Percentiles rank a stretch among this genome's conserved stretches.
These are phyloP conservation scores for Phytophthora niederhauseri DNA, from an alignment of 352 stramenopile genomes.

Conservation along the genomic window DNA sequence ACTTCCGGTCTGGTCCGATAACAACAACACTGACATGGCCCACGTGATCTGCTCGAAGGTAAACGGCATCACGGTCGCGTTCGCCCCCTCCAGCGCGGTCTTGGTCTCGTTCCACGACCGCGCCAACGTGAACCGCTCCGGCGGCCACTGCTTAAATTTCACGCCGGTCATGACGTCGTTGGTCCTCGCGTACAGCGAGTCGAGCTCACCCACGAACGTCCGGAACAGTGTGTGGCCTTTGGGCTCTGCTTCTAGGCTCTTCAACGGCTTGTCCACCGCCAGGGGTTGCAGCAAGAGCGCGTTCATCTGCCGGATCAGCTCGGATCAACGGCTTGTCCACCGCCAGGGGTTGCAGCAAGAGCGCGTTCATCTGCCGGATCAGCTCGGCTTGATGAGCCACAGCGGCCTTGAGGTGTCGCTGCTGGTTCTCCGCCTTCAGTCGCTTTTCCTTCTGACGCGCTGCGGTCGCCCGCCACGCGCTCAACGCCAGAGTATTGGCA, in stretches of 20 bases:
- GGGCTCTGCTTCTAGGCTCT: background rate
- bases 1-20: background rate
- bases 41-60: conserved; percentile 9
- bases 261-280: background rate
- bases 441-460: conserved; percentile 29
- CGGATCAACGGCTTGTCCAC: background rate
- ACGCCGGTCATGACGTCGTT: conserved; percentile 11
- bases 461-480: conserved; percentile 21
- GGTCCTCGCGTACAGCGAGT: conserved; percentile 23
- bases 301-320: conserved; percentile 17
- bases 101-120: conserved; percentile 1
- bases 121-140: background rate
- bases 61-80: conserved; percentile 6
- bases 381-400: conserved; percentile 7
- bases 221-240: conserved; percentile 14
- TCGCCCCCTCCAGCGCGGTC: conserved; percentile 10
- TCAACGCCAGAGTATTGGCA: conserved; percentile 8
- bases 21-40: conserved; percentile 1
- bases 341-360: background rate
- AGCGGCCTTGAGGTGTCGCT: conserved; percentile 15
- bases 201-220: conserved; percentile 29
- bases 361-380: conserved; percentile 13
- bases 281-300: background rate
- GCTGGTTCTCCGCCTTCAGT: conserved; percentile 18
- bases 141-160: background rate